phyloP scores from a whole-genome alignment of 2,329 filamentous ascomycete genomes.

The Zymoseptoria ardabiliae region DNA sequence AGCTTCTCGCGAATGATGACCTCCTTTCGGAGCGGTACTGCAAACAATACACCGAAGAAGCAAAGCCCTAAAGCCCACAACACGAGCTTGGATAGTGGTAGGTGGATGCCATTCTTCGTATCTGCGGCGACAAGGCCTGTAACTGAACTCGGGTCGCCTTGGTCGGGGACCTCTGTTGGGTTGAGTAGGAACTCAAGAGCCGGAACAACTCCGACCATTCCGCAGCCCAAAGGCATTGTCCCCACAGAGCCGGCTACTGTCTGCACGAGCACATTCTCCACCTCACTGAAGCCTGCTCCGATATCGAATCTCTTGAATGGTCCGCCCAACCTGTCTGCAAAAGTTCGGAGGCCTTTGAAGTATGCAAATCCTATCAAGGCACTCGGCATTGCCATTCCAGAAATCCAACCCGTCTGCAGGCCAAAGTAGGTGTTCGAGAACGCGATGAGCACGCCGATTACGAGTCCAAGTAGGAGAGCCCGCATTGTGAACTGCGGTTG shows the following conservation, averaged over 20 bases:
- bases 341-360: conserved; percentile 70
- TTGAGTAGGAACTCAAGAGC: conserved; percentile 81
- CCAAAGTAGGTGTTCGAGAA: conserved; percentile 99
- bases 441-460: conserved; percentile 83
- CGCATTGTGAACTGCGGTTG: conserved; percentile 67
- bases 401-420: conserved; percentile 78
- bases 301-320: conserved; percentile 17
- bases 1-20: conserved; percentile 89
- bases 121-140: conserved; percentile 1
- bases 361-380: conserved; percentile 91
- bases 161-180: conserved; percentile 52
- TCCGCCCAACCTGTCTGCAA: conserved; percentile 51
- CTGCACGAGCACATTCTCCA: conserved; percentile 95
- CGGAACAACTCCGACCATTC: conserved; percentile 90
- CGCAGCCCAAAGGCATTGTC: conserved; percentile 92
- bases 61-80: conserved; percentile 89
- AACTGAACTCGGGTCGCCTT: conserved; percentile 9
- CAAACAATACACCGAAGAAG: conserved; percentile 95
- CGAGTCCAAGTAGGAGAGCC: conserved; percentile 69
- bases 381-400: conserved; percentile 94
- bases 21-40: conserved; percentile 80
- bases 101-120: conserved; percentile 22
- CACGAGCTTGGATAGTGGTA: conserved; percentile 64
- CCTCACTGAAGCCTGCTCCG: conserved; percentile 68
- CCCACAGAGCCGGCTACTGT: conserved; percentile 92